Evolutionary conservation across 1,284 basidiomycete genomes (phyloP).

Genomic region (Tausonia pullulans): DNA sequence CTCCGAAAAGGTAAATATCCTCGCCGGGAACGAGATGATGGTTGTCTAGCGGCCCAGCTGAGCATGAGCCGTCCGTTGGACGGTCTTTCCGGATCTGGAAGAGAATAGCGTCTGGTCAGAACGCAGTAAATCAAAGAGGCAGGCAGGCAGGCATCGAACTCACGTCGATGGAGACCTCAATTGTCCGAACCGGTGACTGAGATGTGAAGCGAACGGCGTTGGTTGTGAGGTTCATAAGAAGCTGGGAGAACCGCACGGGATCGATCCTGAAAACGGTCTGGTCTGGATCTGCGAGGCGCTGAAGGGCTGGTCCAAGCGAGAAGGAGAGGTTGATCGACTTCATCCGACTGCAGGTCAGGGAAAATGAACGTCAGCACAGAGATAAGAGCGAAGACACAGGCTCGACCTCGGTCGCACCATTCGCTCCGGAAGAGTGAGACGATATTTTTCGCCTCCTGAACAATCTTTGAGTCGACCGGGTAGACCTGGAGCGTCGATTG

Average conservation of each 20-base stretch:
- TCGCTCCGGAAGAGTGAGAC: conserved; percentile 8
- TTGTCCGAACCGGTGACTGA: conserved; percentile 21
- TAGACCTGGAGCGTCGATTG: conserved; percentile 20
- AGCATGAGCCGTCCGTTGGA: not conserved
- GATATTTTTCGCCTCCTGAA: conserved; percentile 3
- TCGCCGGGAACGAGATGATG: not conserved
- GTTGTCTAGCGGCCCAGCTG: not conserved
- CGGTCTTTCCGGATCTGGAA: not conserved
- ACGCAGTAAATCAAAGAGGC: conserved; percentile 16
- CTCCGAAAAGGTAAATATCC: conserved; percentile 2
- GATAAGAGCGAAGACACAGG: not conserved
- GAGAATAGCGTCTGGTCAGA: not conserved
- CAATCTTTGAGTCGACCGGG: conserved; percentile 4
- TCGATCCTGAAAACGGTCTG: conserved; percentile 26
- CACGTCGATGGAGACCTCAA: conserved; percentile 28
- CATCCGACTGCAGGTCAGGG: not conserved
- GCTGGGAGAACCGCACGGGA: conserved; percentile 30
- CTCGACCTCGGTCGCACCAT: not conserved
- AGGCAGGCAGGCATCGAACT: conserved; percentile 22
- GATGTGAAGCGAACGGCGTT: conserved; percentile 6
- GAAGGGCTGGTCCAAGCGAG: not conserved
- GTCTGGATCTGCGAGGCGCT: not conserved
- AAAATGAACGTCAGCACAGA: not conserved
- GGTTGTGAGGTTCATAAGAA: conserved; percentile 22
- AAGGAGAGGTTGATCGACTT: conserved; percentile 14